Evolutionary conservation across 2,329 filamentous ascomycete species (phyloP), one percentile per base, ranked within the genome.

Genomic region (Nigrospora oryzae): DNA sequence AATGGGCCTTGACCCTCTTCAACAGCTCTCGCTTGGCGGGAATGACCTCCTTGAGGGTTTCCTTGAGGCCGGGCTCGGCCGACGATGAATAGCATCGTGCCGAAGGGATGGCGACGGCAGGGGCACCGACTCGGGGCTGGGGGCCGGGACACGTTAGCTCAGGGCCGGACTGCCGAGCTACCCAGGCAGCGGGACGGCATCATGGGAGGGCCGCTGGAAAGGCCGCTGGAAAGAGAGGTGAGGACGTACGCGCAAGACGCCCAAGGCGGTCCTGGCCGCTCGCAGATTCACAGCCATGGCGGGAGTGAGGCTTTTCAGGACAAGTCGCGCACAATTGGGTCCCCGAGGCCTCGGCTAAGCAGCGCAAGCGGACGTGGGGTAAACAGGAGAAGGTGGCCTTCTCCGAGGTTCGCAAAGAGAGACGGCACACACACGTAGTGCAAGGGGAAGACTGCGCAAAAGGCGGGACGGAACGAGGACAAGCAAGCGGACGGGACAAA

Each of bases 21-120:
- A 97, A 71, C 16, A 96, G 83, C 66, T 95, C 91, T 43, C 90
- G 83, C 74, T 97, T 97, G 50, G 83, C 89, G 32, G 93, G 93
- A 56, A 98, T 95, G 47, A 82, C 79, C 54, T 83, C 80, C 58
- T 82, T 85, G 54, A 98, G 81, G 13, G 88, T 88, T 43, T 86
- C 74, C 70, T 97, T 98, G 60, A 98, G 81, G 62, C 91, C 86
- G 47, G 86, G 87, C 66, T 97, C 91, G 47, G 86, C 75, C 42
- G 81, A 75, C 37, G 86, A 81, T 52, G 85, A 81, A 70, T 89
- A 90, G 63, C 65, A 71, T 59, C 84, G 75, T 40, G 57, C 55
- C 45, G 65, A 60, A 47, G 59, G 51, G 44, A 62, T 48, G 46
- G 60, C 32, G 44, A 55, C 49, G 34, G 51, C 40, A 47, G 56